Evolutionary conservation across 2,329 filamentous ascomycete genomes (phyloP), one percentile per base, ranked within the genome.

Genomic region (Meredithiella fracta): DNA sequence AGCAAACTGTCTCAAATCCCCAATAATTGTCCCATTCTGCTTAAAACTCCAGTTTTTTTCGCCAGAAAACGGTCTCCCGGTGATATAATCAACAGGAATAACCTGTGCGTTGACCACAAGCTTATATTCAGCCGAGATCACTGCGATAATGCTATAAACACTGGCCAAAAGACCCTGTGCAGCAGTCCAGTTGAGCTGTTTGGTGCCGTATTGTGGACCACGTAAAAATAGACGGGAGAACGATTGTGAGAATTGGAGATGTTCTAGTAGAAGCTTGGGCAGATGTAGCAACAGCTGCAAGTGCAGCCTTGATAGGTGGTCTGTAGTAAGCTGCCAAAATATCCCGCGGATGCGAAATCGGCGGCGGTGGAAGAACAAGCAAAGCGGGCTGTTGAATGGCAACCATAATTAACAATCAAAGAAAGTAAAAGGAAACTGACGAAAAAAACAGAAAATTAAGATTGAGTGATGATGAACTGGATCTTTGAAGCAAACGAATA

Each of bases 61-160:
- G 1, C 61, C 59, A 1, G 63, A 57, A 23, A 67, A 68, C 6
- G 63, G 62, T 25, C 64, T 64, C 1, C 62, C 64, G 11, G 62
- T 65, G 55, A 72, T 69, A 65, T 85, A 78, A 60, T 89, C 80
- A 40, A 95, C 69, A 31, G 94, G 73, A 26, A 95, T 64, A 15
- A 95, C 70, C 3, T 88, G 79, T 1, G 79, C 75, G 72, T 68
- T 86, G 65, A 67, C 86, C 69, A 67, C 83, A 70, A 70, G 74
- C 50, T 70, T 71, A 51, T 78, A 71, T 61, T 80, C 74, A 11
- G 82, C 78, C 60, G 84, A 87, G n/a, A 87, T 72, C 49, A 82
- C 71, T 34, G 83, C 83, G 56, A 92, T 72, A 52, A 96, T 75
- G 63, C 82, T 81, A 73, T 97, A 97, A 23, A 94, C 65, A 25